Percentiles rank a stretch among this genome's conserved stretches.
phyloP scores from a whole-genome alignment of 2,329 filamentous ascomycete species.

The Exophiala mesophila region DNA sequence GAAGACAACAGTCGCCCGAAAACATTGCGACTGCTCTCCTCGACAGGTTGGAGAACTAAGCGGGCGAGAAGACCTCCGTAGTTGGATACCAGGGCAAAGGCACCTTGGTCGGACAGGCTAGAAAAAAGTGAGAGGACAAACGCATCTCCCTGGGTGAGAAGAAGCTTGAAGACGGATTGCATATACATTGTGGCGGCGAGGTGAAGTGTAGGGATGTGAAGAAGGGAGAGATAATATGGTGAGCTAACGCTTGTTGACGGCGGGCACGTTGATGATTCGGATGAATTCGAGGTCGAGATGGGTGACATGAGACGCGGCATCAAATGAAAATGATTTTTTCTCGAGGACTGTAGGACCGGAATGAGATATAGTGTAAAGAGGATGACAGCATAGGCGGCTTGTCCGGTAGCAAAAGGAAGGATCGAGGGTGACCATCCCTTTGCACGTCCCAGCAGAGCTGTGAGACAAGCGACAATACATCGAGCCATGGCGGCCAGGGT shows the following conservation, averaged over 20 bases:
- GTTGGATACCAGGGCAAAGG: conserved; percentile 90
- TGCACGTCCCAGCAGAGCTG: conserved; percentile 51
- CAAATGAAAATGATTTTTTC: conserved; percentile 51
- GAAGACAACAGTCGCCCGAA: conserved; percentile 70
- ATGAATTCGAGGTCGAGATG: conserved; percentile 15
- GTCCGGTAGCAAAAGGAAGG: conserved; percentile 83
- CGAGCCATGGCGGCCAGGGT: conserved; percentile 72
- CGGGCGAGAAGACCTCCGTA: conserved; percentile 86
- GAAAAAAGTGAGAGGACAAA: conserved; percentile 77
- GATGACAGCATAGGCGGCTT: conserved; percentile 67
- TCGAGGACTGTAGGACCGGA: conserved; percentile 55
- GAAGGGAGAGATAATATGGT: conserved; percentile 54
- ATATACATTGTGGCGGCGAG: conserved; percentile 78
- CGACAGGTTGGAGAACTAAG: conserved; percentile 87
- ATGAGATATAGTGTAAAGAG: conserved; percentile 66
- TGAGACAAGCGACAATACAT: conserved; percentile 68
- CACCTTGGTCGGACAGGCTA: conserved; percentile 73
- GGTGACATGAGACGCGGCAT: not conserved
- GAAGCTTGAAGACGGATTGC: conserved; percentile 84
- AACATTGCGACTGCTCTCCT: conserved; percentile 85
- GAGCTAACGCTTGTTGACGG: not conserved
- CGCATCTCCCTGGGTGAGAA: conserved; percentile 91
- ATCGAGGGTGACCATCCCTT: conserved; percentile 60
- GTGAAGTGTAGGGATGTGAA: conserved; percentile 65
- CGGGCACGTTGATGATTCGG: conserved; percentile 17